phyloP scores from a whole-genome alignment of 2,329 filamentous ascomycete species.

The Diaporthe batatas region DNA sequence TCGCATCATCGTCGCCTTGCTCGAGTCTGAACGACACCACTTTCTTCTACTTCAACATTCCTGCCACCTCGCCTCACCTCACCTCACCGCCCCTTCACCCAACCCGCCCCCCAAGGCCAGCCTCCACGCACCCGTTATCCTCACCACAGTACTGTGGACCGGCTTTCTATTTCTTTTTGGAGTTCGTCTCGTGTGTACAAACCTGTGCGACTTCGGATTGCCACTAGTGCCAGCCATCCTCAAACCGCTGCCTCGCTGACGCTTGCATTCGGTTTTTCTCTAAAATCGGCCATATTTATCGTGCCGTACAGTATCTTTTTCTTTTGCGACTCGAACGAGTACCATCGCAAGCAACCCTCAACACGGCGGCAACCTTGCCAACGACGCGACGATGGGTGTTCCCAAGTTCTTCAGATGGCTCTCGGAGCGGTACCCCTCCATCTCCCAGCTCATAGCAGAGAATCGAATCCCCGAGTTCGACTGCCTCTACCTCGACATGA shows the following conservation, averaged over 20 bases:
- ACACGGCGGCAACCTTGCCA: constrained; percentile 39
- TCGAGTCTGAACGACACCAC: constrained; percentile 27
- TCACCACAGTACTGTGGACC: not conserved
- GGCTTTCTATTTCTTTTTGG: constrained; percentile 1
- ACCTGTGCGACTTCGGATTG: constrained; percentile 31
- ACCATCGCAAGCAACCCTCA: not conserved
- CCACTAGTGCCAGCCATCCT: constrained; percentile 32
- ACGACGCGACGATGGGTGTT: constrained; percentile 57
- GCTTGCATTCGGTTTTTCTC: constrained; percentile 37
- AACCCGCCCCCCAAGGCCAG: constrained; percentile 16
- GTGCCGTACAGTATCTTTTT: constrained; percentile 32
- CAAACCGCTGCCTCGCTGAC: constrained; percentile 6
- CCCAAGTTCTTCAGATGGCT: constrained; percentile 99
- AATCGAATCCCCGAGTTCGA: constrained; percentile 99
- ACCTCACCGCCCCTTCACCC: not conserved
- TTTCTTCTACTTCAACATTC: constrained; percentile 7
- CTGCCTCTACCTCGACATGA: constrained; percentile 98
- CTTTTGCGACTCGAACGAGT: constrained; percentile 5
- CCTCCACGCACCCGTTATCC: constrained; percentile 1
- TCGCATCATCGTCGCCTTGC: constrained; percentile 30
- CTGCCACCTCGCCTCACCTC: constrained; percentile 17
- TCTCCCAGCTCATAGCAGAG: constrained; percentile 98
- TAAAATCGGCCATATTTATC: constrained; percentile 41
- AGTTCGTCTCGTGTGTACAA: constrained; percentile 12
- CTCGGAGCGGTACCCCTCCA: constrained; percentile 97